Evolutionary conservation across 495 filamentous ascomycete species (phyloP).

Genomic region (Aspergillus kassunensis): DNA sequence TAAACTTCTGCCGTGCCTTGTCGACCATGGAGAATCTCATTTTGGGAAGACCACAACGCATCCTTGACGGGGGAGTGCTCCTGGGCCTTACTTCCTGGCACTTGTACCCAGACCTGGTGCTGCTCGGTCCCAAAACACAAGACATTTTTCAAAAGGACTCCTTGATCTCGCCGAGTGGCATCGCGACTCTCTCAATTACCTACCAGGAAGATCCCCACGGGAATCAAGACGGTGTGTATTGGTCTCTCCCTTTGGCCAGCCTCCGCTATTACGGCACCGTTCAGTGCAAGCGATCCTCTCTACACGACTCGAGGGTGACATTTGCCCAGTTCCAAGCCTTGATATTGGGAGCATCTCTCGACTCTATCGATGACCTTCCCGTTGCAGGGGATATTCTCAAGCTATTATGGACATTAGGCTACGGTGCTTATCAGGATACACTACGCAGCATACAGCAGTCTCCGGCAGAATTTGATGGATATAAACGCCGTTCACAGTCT

Average conservation of each 20-base stretch:
- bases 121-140: background rate
- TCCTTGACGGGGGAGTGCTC: constrained; percentile 5
- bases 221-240: constrained; percentile 6
- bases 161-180: background rate
- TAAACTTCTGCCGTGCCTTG: constrained; percentile 1
- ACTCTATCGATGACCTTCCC: background rate
- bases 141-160: background rate
- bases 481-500: background rate
- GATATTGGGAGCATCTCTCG: constrained; percentile 1
- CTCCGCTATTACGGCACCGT: constrained; percentile 5
- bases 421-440: background rate
- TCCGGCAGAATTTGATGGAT: too few relatives aligned
- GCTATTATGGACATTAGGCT: background rate
- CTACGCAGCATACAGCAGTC: background rate
- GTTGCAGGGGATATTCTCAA: background rate
- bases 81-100: constrained; percentile 13
- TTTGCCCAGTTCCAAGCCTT: background rate
- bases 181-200: constrained; percentile 1
- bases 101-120: constrained; percentile 4
- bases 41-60: constrained; percentile 4
- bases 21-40: constrained; percentile 6
- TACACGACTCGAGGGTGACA: constrained; percentile 5
- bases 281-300: constrained; percentile 3
- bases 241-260: background rate
- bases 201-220: background rate